Percentiles rank a stretch among this genome's conserved stretches.
phyloP scores from a whole-genome alignment of 2,329 filamentous ascomycete genomes.

The Monosporascus sp. region DNA sequence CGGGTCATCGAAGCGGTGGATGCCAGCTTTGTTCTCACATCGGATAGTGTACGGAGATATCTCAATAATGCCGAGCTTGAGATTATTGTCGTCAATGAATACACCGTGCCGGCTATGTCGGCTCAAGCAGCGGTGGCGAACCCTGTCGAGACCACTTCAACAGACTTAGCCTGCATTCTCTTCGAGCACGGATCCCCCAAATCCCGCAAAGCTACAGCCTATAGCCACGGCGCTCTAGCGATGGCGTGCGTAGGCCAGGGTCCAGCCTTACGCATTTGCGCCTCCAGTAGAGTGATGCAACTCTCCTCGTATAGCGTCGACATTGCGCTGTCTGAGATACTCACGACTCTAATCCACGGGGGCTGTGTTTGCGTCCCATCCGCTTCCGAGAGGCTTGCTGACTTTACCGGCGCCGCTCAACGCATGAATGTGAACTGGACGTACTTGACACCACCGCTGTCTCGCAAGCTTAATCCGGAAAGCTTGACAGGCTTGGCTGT shows the following conservation, averaged over 20 bases:
- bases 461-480: constrained; percentile 27
- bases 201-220: constrained; percentile 55
- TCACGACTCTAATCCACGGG: constrained; percentile 45
- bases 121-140: constrained; percentile 23
- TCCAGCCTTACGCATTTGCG: constrained; percentile 42
- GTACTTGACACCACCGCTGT: constrained; percentile 46
- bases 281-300: constrained; percentile 51
- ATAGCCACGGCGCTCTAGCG: constrained; percentile 55
- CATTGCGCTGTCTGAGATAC: constrained; percentile 47
- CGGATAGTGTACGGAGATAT: constrained; percentile 35
- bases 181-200: constrained; percentile 55
- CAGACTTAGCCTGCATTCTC: constrained; percentile 55
- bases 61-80: constrained; percentile 35
- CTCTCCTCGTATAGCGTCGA: constrained; percentile 54
- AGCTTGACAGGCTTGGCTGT: constrained; percentile 22
- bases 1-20: constrained; percentile 39
- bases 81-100: constrained; percentile 37
- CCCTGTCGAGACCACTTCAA: constrained; percentile 30
- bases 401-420: constrained; percentile 36
- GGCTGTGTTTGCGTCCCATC: constrained; percentile 47
- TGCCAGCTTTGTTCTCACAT: constrained; percentile 39
- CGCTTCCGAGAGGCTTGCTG: constrained; percentile 35
- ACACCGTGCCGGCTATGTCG: constrained; percentile 32
- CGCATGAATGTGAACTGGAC: constrained; percentile 39
- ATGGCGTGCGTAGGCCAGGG: constrained; percentile 49